phyloP scores from a whole-genome alignment of 768 basidiomycete species.

The Candolleomyces eurysporus region DNA sequence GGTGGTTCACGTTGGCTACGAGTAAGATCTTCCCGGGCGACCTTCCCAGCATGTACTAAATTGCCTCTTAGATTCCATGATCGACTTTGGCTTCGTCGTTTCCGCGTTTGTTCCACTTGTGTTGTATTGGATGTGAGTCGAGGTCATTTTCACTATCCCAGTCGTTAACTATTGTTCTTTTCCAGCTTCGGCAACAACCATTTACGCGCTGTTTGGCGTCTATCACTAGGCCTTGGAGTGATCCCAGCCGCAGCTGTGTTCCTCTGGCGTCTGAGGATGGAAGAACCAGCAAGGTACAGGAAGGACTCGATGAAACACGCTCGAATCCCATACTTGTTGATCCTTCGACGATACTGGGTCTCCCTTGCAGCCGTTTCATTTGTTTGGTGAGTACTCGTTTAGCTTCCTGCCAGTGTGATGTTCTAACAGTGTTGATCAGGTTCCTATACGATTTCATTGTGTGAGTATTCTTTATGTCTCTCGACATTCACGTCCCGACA shows the following conservation, averaged over 20 bases:
- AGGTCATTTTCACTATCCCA: background rate
- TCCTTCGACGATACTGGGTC: constrained; percentile 78
- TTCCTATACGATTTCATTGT: constrained; percentile 82
- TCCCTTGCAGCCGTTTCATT: constrained; percentile 72
- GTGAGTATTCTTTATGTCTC: constrained; percentile 35
- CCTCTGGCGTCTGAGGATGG: constrained; percentile 83
- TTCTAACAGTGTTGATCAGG: constrained; percentile 24
- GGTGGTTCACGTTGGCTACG: constrained; percentile 86
- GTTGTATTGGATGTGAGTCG: constrained; percentile 80
- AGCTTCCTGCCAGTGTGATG: background rate
- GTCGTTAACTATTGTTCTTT: constrained; percentile 7
- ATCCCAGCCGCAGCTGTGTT: constrained; percentile 81
- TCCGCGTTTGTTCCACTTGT: constrained; percentile 81
- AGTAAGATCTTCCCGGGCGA: constrained; percentile 47
- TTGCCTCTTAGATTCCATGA: constrained; percentile 64
- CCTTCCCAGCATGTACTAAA: background rate
- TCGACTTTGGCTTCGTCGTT: constrained; percentile 80
- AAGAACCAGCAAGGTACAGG: constrained; percentile 71
- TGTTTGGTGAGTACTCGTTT: constrained; percentile 58
- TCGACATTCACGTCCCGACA: background rate
- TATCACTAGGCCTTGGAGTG: constrained; percentile 81
- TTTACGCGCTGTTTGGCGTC: constrained; percentile 83
- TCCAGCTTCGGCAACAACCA: constrained; percentile 73
- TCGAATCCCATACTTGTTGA: constrained; percentile 71
- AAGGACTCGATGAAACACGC: constrained; percentile 78